These are phyloP conservation scores for Fusarium graminum DNA, from an alignment of 2,329 filamentous ascomycete species.

Conservation along the genomic window DNA sequence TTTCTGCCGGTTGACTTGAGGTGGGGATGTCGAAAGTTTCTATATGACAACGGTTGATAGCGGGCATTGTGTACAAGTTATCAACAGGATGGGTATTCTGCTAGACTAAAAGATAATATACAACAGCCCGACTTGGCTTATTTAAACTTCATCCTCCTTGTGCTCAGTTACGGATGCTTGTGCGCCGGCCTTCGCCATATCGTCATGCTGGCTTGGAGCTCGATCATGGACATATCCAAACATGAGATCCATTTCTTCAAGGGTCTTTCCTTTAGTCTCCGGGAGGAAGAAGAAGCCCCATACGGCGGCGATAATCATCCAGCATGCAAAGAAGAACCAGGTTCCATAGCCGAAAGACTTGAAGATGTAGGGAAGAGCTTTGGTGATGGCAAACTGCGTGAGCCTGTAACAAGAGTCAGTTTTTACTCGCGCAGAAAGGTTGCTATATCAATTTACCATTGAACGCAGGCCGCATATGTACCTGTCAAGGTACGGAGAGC, in stretches of 20 bases:
- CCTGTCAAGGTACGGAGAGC: slow-evolving; percentile 59
- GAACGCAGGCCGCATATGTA: slow-evolving; percentile 56
- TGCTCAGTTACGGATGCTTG: slow-evolving; percentile 41
- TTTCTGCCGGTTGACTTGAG: no score
- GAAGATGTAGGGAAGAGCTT: slow-evolving; percentile 61
- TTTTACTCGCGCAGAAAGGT: rapidly evolving
- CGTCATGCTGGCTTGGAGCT: slow-evolving; percentile 25
- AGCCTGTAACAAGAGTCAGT: slow-evolving; percentile 35
- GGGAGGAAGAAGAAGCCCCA: slow-evolving; percentile 67
- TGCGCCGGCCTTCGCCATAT: slow-evolving; percentile 32
- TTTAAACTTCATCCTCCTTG: slow-evolving; percentile 38
- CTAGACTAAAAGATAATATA: neutral
- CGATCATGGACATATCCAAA: slow-evolving; percentile 48
- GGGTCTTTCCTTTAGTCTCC: slow-evolving; percentile 67
- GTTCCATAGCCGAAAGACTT: slow-evolving; percentile 62
- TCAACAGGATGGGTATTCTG: neutral
- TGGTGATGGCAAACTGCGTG: slow-evolving; percentile 60
- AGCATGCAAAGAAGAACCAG: slow-evolving; percentile 69
- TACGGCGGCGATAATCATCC: slow-evolving; percentile 62
- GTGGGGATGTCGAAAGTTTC: no score
- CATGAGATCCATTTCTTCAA: slow-evolving; percentile 65
- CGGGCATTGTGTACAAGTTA: neutral
- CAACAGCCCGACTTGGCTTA: neutral
- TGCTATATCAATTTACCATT: slow-evolving; percentile 49
- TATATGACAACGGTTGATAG: no score